Conservation (phyloP, 2,329 filamentous ascomycete genomes). For the Diaporthe longicolla region DNA sequence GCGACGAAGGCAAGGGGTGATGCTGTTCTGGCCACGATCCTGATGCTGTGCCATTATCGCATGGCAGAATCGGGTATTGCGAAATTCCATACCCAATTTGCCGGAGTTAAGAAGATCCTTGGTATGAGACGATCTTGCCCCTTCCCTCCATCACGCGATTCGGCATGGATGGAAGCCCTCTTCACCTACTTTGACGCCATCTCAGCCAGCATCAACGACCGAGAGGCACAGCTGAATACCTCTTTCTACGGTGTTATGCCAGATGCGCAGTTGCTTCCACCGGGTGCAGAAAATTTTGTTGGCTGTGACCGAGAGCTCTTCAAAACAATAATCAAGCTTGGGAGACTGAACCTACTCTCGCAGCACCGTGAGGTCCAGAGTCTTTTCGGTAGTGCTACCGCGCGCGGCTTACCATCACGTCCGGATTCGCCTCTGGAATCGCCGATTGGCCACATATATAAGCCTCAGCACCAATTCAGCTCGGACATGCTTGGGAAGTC, state of each 20-base stretch:
- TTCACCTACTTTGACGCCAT: constrained; percentile 97
- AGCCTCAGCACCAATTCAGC: constrained; percentile 51
- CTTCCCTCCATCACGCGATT: constrained; percentile 73
- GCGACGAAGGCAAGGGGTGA: constrained; percentile 82
- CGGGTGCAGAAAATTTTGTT: constrained; percentile 85
- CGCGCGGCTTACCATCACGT: constrained; percentile 47
- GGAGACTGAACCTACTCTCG: constrained; percentile 86
- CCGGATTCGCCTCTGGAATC: constrained; percentile 58
- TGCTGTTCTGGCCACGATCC: constrained; percentile 87
- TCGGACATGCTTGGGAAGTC: constrained; percentile 48
- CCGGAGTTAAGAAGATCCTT: constrained; percentile 91
- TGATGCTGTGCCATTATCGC: constrained; percentile 91
- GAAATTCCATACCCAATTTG: constrained; percentile 93
- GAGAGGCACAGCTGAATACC: constrained; percentile 84
- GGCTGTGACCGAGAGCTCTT: constrained; percentile 91
- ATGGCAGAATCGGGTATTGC: constrained; percentile 94
- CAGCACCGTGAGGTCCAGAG: constrained; percentile 73
- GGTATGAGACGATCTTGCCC: constrained; percentile 75
- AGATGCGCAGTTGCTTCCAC: constrained; percentile 64
- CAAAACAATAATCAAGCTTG: constrained; percentile 86
- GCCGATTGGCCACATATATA: constrained; percentile 60
- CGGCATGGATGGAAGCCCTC: constrained; percentile 91
- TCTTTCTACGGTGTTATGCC: constrained; percentile 71
- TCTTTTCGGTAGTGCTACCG: constrained; percentile 46
- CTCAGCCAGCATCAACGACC: constrained; percentile 91